Evolutionary conservation across 2,329 filamentous ascomycete genomes (phyloP).

Genomic region (Aspergillus carbonarius): DNA sequence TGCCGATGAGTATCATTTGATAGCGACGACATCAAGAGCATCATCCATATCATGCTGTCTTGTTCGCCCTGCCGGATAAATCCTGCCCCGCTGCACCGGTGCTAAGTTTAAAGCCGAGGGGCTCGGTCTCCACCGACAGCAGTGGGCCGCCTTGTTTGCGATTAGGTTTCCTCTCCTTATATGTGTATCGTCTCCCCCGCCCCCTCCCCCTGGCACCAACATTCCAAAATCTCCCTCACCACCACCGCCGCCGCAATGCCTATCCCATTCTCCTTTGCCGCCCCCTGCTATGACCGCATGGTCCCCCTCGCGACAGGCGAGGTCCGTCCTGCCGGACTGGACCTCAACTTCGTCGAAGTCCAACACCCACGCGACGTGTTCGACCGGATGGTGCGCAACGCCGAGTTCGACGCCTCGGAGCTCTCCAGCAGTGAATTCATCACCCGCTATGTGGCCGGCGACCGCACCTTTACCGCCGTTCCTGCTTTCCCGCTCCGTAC

Average conservation of each 20-base stretch:
- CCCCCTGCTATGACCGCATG: not conserved
- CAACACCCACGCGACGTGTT: not conserved
- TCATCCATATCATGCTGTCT: not conserved
- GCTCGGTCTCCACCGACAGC: not conserved
- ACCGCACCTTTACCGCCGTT: not conserved
- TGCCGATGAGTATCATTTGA: not conserved
- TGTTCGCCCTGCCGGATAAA: not conserved
- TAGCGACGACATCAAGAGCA: not conserved
- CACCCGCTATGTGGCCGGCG: not conserved
- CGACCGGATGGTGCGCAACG: not conserved
- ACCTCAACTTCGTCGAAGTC: not conserved
- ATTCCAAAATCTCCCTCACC: not conserved
- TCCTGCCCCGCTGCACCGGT: not conserved
- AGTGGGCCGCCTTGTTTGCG: not conserved
- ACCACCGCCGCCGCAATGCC: not conserved
- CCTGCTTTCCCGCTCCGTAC: not conserved
- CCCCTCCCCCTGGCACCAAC: not conserved
- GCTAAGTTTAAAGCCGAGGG: not conserved
- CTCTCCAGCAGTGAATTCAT: not conserved
- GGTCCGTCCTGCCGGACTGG: not conserved
- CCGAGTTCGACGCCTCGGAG: not conserved
- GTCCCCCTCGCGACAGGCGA: not conserved
- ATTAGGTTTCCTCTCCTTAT: not conserved
- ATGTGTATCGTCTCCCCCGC: too few species aligned
- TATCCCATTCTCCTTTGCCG: not conserved